A percentile compares a stretch with the other conserved stretches of the same genome.
Evolutionary conservation across 2,329 filamentous ascomycete genomes (phyloP).

Genomic region (Daldinia sp.): DNA sequence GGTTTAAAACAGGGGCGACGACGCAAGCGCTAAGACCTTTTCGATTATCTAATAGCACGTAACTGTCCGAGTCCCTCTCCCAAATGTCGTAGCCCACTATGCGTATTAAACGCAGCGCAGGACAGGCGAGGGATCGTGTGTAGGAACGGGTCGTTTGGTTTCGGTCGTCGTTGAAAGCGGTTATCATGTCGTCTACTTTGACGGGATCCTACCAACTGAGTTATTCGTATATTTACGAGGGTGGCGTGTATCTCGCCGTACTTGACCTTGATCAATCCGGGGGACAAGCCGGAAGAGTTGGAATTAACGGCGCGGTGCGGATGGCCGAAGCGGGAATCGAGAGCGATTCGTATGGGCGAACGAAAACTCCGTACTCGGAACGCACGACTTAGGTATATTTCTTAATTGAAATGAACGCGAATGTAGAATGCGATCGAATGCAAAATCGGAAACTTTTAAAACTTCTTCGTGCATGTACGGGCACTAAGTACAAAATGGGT

Average conservation of each 20-base stretch:
- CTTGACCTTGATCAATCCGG: neutral
- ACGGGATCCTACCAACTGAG: neutral
- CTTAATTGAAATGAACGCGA: too few species aligned
- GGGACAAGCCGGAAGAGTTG: neutral
- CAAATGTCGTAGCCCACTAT: constrained; percentile 25
- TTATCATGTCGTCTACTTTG: neutral
- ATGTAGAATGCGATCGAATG: too few species aligned
- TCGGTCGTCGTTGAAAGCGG: neutral
- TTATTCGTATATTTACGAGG: neutral
- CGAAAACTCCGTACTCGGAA: too few species aligned
- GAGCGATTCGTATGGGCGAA: neutral
- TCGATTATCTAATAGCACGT: constrained; percentile 10
- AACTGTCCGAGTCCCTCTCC: constrained; percentile 12
- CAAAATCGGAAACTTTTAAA: too few species aligned
- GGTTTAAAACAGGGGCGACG: neutral
- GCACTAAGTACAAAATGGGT: too few species aligned
- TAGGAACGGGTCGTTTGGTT: neutral
- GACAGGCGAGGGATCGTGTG: constrained; percentile 23
- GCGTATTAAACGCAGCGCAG: constrained; percentile 25
- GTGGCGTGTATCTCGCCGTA: neutral
- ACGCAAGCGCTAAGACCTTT: constrained; percentile 6
- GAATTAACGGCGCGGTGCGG: neutral
- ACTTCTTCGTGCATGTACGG: too few species aligned
- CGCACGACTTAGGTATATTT: too few species aligned
- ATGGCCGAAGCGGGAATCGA: neutral